A percentile compares a stretch with the other conserved stretches of the same genome.
These are phyloP conservation scores for Saccharum spontaneum DNA, from an alignment of 176 grass and related monocot species.

Conservation along the genomic window DNA sequence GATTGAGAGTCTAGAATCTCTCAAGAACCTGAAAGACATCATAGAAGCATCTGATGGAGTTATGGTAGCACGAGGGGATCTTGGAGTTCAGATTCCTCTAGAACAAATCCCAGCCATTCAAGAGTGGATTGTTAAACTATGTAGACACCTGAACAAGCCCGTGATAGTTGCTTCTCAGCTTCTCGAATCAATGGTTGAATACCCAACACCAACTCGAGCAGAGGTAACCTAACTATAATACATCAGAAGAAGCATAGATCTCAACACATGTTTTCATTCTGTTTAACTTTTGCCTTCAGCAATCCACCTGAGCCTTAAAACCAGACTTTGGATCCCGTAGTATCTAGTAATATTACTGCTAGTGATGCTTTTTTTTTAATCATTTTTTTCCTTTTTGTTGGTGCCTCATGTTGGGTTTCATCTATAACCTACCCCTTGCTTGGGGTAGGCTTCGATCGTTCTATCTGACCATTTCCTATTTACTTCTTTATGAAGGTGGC, in stretches of 20 bases:
- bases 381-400: neutral
- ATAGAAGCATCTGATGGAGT: conserved; percentile 65
- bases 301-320: neutral
- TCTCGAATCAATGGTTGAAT: conserved; percentile 85
- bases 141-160: conserved; percentile 59
- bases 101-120: conserved; percentile 78
- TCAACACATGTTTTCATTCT: neutral
- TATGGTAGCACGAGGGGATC: conserved; percentile 81
- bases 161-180: conserved; percentile 83
- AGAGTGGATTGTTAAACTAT: conserved; percentile 53
- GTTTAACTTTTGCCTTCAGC: neutral
- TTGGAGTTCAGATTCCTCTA: conserved; percentile 74
- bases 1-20: conserved; percentile 66
- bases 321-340: neutral
- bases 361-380: neutral
- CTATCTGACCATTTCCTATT: neutral
- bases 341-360: neutral
- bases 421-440: neutral
- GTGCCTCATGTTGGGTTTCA: neutral
- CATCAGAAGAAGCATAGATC: neutral
- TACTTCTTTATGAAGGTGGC: conserved; percentile 48
- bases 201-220: conserved; percentile 67
- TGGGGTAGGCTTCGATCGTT: neutral
- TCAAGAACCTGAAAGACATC: conserved; percentile 65
- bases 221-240: conserved; percentile 48